Percentiles rank a stretch among this genome's conserved stretches.
Conservation (phyloP, 371 early-diverging fungal species). For the Saksenaea oblongispora region DNA sequence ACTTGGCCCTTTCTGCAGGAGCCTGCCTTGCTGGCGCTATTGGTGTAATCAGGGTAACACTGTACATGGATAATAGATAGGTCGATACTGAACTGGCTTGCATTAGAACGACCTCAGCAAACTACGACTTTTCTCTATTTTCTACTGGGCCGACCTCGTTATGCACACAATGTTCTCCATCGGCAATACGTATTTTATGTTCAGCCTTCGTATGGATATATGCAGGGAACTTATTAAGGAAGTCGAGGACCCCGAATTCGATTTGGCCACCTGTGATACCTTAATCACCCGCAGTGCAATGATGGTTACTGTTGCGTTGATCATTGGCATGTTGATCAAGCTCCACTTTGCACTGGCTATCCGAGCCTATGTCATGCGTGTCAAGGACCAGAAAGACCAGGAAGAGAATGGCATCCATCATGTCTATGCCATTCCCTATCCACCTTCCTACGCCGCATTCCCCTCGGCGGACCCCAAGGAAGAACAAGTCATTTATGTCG, state of each 20-base stretch:
- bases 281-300: conserved; percentile 31
- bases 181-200: conserved; percentile 33
- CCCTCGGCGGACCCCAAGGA: conserved; percentile 11
- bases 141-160: conserved; percentile 45
- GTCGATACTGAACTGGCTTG: no score
- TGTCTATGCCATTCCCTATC: conserved; percentile 27
- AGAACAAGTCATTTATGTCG: conserved; percentile 30
- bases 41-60: conserved; percentile 43
- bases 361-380: conserved; percentile 31
- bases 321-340: conserved; percentile 41
- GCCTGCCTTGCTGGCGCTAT: conserved; percentile 42
- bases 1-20: conserved; percentile 39
- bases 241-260: conserved; percentile 30
- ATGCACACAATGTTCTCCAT: conserved; percentile 43
- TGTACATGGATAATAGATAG: no score
- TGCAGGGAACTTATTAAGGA: conserved; percentile 39
- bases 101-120: conserved; percentile 42
- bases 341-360: conserved; percentile 50
- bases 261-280: conserved; percentile 41
- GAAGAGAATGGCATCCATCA: conserved; percentile 1
- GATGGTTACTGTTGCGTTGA: conserved; percentile 39
- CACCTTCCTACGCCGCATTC: conserved; percentile 19
- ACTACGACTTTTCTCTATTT: conserved; percentile 35
- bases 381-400: conserved; percentile 19
- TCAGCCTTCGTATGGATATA: conserved; percentile 36